Conservation (phyloP, 2,329 filamentous ascomycete species). For the Talaromyces sp. region DNA sequence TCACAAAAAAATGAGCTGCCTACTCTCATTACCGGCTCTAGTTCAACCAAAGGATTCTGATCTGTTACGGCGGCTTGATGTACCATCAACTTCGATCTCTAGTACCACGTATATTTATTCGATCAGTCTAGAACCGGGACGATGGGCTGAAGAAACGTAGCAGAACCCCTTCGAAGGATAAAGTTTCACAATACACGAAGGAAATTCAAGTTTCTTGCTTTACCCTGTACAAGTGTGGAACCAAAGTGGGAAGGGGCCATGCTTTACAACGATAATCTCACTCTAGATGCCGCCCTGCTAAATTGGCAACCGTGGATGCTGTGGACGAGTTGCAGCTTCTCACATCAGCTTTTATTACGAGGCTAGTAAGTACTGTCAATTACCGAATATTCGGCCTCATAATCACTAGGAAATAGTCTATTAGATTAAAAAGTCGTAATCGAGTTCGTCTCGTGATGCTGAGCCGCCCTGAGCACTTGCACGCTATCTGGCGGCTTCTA, state of each 20-base stretch:
- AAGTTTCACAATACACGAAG: neutral
- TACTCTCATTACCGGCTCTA: neutral
- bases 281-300: neutral
- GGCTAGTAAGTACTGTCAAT: no score
- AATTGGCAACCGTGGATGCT: neutral
- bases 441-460: neutral
- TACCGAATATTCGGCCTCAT: neutral
- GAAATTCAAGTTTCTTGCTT: neutral
- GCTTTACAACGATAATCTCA: neutral
- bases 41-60: neutral
- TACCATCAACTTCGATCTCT: neutral
- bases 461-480: neutral
- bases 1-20: neutral
- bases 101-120: neutral
- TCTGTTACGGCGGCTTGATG: neutral
- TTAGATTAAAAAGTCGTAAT: neutral
- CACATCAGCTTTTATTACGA: no score
- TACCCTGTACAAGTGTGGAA: neutral
- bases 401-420: neutral
- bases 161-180: neutral
- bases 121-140: neutral
- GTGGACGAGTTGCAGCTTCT: neutral
- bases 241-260: neutral
- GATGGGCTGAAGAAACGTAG: neutral
- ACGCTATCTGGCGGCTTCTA: neutral